Base-by-base conservation (phyloP, 768 basidiomycete species). In the Fistulinella prunicolor region DNA sequence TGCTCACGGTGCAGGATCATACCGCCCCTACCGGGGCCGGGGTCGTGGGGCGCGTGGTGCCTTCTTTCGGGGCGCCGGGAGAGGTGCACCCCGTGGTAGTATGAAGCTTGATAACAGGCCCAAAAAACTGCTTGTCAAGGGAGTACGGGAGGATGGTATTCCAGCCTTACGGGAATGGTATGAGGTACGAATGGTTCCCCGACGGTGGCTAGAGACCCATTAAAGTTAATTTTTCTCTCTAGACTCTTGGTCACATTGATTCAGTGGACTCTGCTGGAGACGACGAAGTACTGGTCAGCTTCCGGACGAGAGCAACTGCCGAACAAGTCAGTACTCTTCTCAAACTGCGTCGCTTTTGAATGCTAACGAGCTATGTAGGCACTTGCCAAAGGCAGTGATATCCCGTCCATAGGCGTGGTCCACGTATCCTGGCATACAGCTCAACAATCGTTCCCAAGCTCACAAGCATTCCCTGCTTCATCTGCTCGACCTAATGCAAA, bases 31-130 rank as follows among this genome's bases (percentile, higher is more conserved):
- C 39, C 78, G 89, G 49, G 85, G 84, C 10, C 80, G 84, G 21
- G 80, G 73, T 26, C 73, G 86, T 46, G 86, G 83, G 3, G 68
- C 65, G 22, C 73, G 74, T 0, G 67, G 89, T 38, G 70, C 79
- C 13, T 84, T 76, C 58, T 81, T 76, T 64, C 80, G 86, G 13
- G 77, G 76, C 35, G 75, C 73, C 9, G 73, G 78, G 54, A 80
- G 89, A 38, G 87, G 89, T 47, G 83, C 80, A 38, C 75, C 82
- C 9, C 78, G 85, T 35, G 72, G 75, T 9, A 91, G 83, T 58
- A 87, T 95, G 86, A 88, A 88, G 61, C 79, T 96, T 23, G 93
- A 96, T 66, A 92, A 94, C 60, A 81, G 93, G 16, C 88, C 93
- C 9, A 87, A 83, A 70, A 85, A 81, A 66, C 70, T 96, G 20